Conservation (phyloP, 106 monocot species). For the Dendrobium catenatum region DNA sequence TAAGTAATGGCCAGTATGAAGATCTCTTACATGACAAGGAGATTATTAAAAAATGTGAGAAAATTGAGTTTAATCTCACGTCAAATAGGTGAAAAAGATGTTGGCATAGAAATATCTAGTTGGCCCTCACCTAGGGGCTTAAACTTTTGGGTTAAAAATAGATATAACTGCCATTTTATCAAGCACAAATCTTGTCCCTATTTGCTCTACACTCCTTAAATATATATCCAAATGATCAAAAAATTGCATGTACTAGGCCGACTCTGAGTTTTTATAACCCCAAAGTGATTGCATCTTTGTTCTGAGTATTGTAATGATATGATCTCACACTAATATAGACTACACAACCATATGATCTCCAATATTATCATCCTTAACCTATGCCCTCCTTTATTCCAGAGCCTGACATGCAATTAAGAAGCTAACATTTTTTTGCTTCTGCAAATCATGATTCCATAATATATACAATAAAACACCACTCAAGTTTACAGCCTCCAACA, state of each 20-base stretch:
- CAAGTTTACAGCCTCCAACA: neutral
- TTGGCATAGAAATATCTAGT: neutral
- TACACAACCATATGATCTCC: neutral
- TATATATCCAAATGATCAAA: too few relatives aligned
- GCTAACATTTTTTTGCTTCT: neutral
- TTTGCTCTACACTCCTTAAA: neutral
- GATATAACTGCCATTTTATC: neutral
- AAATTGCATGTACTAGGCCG: too few relatives aligned
- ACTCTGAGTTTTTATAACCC: too few relatives aligned
- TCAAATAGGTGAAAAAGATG: neutral
- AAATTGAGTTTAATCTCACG: neutral
- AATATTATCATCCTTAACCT: neutral
- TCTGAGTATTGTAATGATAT: neutral
- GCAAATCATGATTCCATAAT: neutral
- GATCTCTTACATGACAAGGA: neutral
- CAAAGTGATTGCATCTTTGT: too few relatives aligned
- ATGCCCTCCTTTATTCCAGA: neutral
- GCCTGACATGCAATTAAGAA: neutral
- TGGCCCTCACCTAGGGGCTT: neutral
- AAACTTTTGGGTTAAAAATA: neutral
- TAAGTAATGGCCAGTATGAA: neutral
- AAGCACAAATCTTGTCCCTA: neutral
- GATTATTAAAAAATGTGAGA: neutral
- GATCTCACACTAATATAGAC: neutral
- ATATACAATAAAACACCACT: neutral